A percentile compares a stretch with the other conserved stretches of the same genome.
Conservation (phyloP, 768 basidiomycete species). For the Lanmaoa rubissima region DNA sequence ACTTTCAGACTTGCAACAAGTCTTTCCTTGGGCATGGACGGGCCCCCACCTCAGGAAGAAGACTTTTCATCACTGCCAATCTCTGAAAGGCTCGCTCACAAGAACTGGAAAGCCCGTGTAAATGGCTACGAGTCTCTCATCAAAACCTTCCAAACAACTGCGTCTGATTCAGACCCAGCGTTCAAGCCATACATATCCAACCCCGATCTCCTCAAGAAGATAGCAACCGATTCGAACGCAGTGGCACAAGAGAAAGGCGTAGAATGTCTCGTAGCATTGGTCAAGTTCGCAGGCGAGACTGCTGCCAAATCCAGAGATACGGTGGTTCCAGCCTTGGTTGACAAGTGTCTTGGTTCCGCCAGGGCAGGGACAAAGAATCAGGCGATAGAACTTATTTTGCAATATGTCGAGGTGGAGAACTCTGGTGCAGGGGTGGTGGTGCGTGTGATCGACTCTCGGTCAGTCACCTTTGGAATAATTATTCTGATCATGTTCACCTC, state of each 20-base stretch:
- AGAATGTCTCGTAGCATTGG: conserved; percentile 80
- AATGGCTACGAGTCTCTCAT: conserved; percentile 88
- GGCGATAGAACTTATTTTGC: conserved; percentile 78
- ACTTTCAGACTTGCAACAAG: conserved; percentile 7
- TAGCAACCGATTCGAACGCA: conserved; percentile 88
- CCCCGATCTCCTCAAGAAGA: conserved; percentile 77
- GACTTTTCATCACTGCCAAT: conserved; percentile 83
- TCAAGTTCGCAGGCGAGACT: conserved; percentile 90
- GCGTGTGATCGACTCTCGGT: conserved; percentile 40
- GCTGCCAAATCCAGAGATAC: conserved; percentile 76
- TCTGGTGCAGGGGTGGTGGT: conserved; percentile 84
- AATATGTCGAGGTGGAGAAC: conserved; percentile 95
- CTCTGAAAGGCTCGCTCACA: conserved; percentile 81
- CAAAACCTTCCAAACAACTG: conserved; percentile 83
- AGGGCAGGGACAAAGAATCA: conserved; percentile 88
- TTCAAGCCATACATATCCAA: conserved; percentile 87
- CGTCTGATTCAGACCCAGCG: conserved; percentile 90
- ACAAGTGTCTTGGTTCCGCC: conserved; percentile 92
- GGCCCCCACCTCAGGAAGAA: conserved; percentile 88
- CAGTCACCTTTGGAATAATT: conserved; percentile 26
- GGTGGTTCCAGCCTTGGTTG: conserved; percentile 89
- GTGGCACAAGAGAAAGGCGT: conserved; percentile 98
- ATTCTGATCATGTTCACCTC: conserved; percentile 28
- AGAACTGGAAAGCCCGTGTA: conserved; percentile 99
- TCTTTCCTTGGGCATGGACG: conserved; percentile 63